Percentiles rank a stretch among this genome's conserved stretches.
Conservation (phyloP, 2,329 filamentous ascomycete genomes). For the Furcasterigmium furcatum region DNA sequence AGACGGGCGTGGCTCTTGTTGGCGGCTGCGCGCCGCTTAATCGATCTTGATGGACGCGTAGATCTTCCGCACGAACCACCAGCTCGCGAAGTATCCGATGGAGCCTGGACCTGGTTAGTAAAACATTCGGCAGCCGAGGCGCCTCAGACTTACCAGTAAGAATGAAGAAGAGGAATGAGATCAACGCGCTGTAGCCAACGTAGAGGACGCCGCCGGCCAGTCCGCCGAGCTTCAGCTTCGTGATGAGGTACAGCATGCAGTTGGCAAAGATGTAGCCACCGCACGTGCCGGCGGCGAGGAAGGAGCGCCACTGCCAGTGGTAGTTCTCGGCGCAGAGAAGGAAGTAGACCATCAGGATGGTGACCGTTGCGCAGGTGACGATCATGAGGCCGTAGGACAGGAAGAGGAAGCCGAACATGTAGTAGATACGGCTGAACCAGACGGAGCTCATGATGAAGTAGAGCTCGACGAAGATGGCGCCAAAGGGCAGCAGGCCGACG, state of each 20-base stretch:
- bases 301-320: slow-evolving; percentile 97
- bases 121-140: background rate
- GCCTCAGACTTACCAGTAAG: slow-evolving; percentile 74
- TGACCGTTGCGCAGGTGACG: slow-evolving; percentile 88
- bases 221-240: slow-evolving; percentile 80
- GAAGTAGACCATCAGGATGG: slow-evolving; percentile 94
- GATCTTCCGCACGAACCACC: slow-evolving; percentile 90
- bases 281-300: slow-evolving; percentile 86
- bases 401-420: slow-evolving; percentile 99
- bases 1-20: background rate
- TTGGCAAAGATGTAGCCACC: slow-evolving; percentile 91
- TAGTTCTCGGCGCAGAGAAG: slow-evolving; percentile 95
- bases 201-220: slow-evolving; percentile 88
- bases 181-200: slow-evolving; percentile 84
- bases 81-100: slow-evolving; percentile 93
- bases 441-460: slow-evolving; percentile 99
- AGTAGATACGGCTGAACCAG: slow-evolving; percentile 98
- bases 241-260: slow-evolving; percentile 86
- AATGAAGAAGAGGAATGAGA: slow-evolving; percentile 90
- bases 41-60: slow-evolving; percentile 99
- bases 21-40: slow-evolving; percentile 34
- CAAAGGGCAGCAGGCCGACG: slow-evolving; percentile 89
- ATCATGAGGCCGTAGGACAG: slow-evolving; percentile 97
- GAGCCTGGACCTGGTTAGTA: slow-evolving; percentile 56
- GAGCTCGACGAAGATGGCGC: slow-evolving; percentile 95